Percentiles rank a stretch among this genome's conserved stretches.
These are phyloP conservation scores for Nigrospora osmanthi DNA, from an alignment of 2,329 filamentous ascomycete species.

Conservation along the genomic window DNA sequence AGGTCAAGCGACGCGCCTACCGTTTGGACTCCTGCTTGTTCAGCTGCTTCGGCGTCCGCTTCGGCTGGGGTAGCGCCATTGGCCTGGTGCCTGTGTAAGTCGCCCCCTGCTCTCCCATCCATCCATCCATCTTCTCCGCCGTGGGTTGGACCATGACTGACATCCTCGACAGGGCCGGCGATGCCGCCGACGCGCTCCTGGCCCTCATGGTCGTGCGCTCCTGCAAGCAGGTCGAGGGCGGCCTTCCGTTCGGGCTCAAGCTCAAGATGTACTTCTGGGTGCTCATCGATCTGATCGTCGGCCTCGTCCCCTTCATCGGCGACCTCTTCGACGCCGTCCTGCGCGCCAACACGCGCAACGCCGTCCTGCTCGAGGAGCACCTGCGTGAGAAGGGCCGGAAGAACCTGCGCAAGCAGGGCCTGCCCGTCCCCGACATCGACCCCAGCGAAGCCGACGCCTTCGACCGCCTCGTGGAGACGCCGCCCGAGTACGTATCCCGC, in stretches of 20 bases:
- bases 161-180: slow-evolving; percentile 52
- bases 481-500: slow-evolving; percentile 6
- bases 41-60: slow-evolving; percentile 70
- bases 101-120: background rate
- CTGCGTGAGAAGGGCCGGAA: slow-evolving; percentile 61
- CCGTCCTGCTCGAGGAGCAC: slow-evolving; percentile 59
- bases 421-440: slow-evolving; percentile 37
- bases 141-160: slow-evolving; percentile 10
- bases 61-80: slow-evolving; percentile 86
- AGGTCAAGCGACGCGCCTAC: slow-evolving; percentile 80
- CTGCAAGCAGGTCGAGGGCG: slow-evolving; percentile 68
- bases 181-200: slow-evolving; percentile 65
- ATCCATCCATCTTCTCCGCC: too few species aligned
- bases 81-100: slow-evolving; percentile 75
- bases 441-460: slow-evolving; percentile 45
- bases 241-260: slow-evolving; percentile 54
- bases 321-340: slow-evolving; percentile 66
- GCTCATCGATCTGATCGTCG: slow-evolving; percentile 62
- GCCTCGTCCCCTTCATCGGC: slow-evolving; percentile 68
- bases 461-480: slow-evolving; percentile 24
- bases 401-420: slow-evolving; percentile 38
- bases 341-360: slow-evolving; percentile 71
- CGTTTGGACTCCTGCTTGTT: slow-evolving; percentile 79
- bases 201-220: slow-evolving; percentile 68
- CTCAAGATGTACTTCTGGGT: slow-evolving; percentile 78